These are phyloP conservation scores for Paecilomyces niveus DNA, from an alignment of 2,329 filamentous ascomycete species.

Conservation along the genomic window DNA sequence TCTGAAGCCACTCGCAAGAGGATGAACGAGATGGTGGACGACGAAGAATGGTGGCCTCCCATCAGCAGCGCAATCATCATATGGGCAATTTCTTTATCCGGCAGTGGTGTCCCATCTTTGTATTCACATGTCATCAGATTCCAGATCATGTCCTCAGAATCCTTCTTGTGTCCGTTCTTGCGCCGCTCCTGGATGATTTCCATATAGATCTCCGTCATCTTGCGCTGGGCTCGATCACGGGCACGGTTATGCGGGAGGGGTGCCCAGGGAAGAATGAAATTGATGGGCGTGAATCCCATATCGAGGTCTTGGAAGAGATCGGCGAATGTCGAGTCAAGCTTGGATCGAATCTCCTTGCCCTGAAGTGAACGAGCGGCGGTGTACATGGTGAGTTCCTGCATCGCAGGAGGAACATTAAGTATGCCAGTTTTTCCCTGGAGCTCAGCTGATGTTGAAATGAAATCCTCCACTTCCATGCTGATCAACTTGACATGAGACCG, in stretches of 20 bases:
- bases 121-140: slow-evolving; percentile 80
- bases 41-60: slow-evolving; percentile 85
- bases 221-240: slow-evolving; percentile 71
- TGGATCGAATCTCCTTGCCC: slow-evolving; percentile 72
- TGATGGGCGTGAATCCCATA: slow-evolving; percentile 82
- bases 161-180: slow-evolving; percentile 42
- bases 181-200: slow-evolving; percentile 72
- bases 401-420: slow-evolving; percentile 64
- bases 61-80: slow-evolving; percentile 94
- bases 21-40: slow-evolving; percentile 79
- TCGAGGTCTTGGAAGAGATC: slow-evolving; percentile 82
- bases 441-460: slow-evolving; percentile 58
- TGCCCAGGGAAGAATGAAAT: slow-evolving; percentile 84
- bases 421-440: slow-evolving; percentile 64
- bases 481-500: slow-evolving; percentile 73
- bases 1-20: slow-evolving; percentile 70
- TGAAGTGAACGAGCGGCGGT: slow-evolving; percentile 81
- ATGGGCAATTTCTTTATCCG: slow-evolving; percentile 78
- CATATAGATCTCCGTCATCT: slow-evolving; percentile 74
- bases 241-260: slow-evolving; percentile 82
- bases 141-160: slow-evolving; percentile 76
- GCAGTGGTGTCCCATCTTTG: slow-evolving; percentile 72
- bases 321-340: slow-evolving; percentile 74
- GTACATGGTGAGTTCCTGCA: slow-evolving; percentile 85
- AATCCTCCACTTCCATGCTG: slow-evolving; percentile 64